Conservation (phyloP, 371 early-diverging fungal genomes). For the Edhazardia aedis region DNA sequence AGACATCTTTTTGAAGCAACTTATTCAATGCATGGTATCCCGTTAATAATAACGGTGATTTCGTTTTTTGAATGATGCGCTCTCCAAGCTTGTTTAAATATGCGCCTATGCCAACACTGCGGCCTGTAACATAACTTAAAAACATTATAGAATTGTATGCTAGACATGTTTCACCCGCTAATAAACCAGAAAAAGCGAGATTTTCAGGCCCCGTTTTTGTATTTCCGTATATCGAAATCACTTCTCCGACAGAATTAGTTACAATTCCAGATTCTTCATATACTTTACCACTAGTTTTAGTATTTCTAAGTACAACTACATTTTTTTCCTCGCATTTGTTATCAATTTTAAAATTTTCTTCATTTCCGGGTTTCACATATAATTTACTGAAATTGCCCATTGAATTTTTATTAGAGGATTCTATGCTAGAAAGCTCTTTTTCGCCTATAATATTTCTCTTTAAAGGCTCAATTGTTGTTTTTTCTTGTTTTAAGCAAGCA, state of each 20-base stretch:
- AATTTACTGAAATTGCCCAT: no score
- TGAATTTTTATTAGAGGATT: no score
- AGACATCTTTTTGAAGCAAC: conserved; percentile 82
- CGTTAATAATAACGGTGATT: conserved; percentile 83
- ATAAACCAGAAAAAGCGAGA: conserved; percentile 77
- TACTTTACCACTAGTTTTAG: no score
- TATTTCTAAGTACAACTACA: background rate
- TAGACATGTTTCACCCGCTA: conserved; percentile 80
- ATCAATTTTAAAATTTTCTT: conserved; percentile 71
- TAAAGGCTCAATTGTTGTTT: no score
- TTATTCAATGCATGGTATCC: conserved; percentile 90
- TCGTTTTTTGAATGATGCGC: conserved; percentile 78
- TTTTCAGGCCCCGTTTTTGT: conserved; percentile 86
- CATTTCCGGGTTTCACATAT: conserved; percentile 59
- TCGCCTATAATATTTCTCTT: no score
- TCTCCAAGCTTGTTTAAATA: conserved; percentile 89
- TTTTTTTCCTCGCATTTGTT: conserved; percentile 48
- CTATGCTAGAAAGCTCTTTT: no score
- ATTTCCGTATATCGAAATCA: conserved; percentile 66
- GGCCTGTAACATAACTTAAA: conserved; percentile 74
- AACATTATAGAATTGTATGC: conserved; percentile 89
- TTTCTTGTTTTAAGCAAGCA: no score
- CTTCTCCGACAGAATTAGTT: no score
- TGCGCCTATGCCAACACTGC: conserved; percentile 89
- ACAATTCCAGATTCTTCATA: no score